Percentiles rank a stretch among this genome's conserved stretches.
Evolutionary conservation across 495 filamentous ascomycete species (phyloP).

Genomic region (Cetradonia linearis): DNA sequence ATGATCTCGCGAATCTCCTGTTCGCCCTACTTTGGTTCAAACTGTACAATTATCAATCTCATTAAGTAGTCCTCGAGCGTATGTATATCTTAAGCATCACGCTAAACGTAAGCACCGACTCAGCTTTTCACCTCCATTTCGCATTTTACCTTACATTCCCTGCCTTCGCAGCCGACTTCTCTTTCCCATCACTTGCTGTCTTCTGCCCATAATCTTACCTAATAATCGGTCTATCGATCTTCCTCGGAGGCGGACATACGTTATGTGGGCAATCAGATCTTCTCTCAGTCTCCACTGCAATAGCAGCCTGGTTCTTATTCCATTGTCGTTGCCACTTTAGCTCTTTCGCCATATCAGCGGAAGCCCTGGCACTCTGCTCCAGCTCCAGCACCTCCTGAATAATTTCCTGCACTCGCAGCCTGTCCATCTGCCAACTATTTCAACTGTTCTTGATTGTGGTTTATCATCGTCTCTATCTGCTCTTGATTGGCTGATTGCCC

Average conservation of each 20-base stretch:
- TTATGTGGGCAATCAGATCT: constrained; percentile 5
- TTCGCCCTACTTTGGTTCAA: too few species aligned
- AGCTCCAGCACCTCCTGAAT: background rate
- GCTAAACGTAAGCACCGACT: too few species aligned
- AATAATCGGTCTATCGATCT: constrained; percentile 9
- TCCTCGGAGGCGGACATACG: constrained; percentile 14
- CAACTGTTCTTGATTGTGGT: background rate
- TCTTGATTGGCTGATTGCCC: background rate
- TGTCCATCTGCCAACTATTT: constrained; percentile 6
- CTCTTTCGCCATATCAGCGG: constrained; percentile 3
- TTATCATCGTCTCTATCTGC: background rate
- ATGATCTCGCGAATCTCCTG: too few species aligned
- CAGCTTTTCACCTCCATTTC: too few species aligned
- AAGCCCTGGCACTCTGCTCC: constrained; percentile 10
- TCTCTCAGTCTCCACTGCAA: background rate
- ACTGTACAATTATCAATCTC: background rate
- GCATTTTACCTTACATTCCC: background rate
- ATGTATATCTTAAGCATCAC: background rate
- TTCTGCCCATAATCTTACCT: constrained; percentile 12
- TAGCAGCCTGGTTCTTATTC: background rate
- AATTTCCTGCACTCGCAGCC: background rate
- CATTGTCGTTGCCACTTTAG: constrained; percentile 1
- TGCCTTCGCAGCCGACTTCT: background rate
- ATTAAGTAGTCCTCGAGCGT: background rate
- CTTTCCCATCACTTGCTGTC: background rate